A percentile compares a stretch with the other conserved stretches of the same genome.
Conservation (phyloP, 345 rosid species). For the Kernera saxatilis region DNA sequence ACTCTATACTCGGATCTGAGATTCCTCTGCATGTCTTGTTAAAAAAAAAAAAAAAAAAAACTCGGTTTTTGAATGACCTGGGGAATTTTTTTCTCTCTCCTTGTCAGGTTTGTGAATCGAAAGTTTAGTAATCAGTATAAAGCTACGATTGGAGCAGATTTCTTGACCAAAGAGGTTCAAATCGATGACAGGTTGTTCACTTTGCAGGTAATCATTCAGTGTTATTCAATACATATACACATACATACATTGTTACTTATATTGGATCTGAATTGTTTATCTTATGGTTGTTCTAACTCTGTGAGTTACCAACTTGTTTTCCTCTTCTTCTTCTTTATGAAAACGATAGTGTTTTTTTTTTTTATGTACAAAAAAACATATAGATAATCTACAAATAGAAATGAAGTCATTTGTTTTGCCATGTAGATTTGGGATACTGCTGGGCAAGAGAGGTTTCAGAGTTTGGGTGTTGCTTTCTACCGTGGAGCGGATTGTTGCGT, state of each 20-base stretch:
- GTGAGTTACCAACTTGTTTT: not conserved
- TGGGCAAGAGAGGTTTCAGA: constrained; percentile 86
- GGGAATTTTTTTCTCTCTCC: not conserved
- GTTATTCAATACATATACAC: too few species aligned
- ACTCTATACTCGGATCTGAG: constrained; percentile 10
- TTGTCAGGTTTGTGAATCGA: constrained; percentile 71
- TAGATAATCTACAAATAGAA: not conserved
- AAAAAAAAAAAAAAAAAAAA: too few species aligned
- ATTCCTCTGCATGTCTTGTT: not conserved
- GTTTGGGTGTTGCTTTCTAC: constrained; percentile 79
- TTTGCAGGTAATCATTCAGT: too few species aligned
- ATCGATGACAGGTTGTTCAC: constrained; percentile 81
- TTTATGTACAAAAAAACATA: not conserved
- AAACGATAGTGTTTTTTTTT: not conserved
- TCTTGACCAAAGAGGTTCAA: constrained; percentile 42
- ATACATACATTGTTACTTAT: too few species aligned
- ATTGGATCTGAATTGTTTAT: not conserved
- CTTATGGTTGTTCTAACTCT: not conserved
- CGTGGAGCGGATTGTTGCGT: constrained; percentile 85
- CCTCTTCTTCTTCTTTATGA: not conserved
- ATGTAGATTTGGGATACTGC: constrained; percentile 84
- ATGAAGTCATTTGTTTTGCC: not conserved
- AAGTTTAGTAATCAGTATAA: constrained; percentile 88
- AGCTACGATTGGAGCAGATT: constrained; percentile 31
- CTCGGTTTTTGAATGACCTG: not conserved